Percentiles rank a stretch among this genome's conserved stretches.
phyloP scores from a whole-genome alignment of 1,284 basidiomycete genomes.

The Austroboletus novae-zelandiae region DNA sequence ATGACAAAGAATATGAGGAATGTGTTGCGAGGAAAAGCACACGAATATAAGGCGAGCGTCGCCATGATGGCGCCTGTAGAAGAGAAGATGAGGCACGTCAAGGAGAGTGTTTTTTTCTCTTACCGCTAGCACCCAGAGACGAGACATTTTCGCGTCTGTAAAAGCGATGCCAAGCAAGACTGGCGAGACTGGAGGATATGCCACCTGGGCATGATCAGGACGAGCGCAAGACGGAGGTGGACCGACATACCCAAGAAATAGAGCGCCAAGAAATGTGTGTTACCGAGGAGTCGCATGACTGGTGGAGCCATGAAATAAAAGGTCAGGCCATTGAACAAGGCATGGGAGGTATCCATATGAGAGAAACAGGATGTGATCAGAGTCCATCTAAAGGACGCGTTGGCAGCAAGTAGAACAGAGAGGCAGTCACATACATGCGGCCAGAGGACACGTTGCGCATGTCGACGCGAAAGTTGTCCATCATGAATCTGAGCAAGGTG shows the following conservation, averaged over 20 bases:
- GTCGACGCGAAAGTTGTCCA: slow-evolving; percentile 64
- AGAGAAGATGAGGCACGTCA: background rate
- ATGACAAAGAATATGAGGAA: slow-evolving; percentile 83
- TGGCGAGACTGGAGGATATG: slow-evolving; percentile 57
- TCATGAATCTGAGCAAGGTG: slow-evolving; percentile 55
- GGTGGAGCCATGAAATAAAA: slow-evolving; percentile 79
- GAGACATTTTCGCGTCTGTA: slow-evolving; percentile 44
- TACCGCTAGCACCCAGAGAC: slow-evolving; percentile 76
- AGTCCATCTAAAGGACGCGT: slow-evolving; percentile 63
- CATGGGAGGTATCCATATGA: slow-evolving; percentile 62
- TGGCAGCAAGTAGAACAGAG: slow-evolving; percentile 2
- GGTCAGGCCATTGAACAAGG: slow-evolving; percentile 77
- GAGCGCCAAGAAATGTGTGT: slow-evolving; percentile 66
- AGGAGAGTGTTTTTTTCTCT: too few relatives aligned
- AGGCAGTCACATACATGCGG: slow-evolving; percentile 52
- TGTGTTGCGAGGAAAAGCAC: slow-evolving; percentile 62
- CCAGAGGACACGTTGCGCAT: slow-evolving; percentile 67
- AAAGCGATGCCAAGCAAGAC: slow-evolving; percentile 55
- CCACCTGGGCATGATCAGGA: slow-evolving; percentile 46
- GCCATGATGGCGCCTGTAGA: slow-evolving; percentile 70
- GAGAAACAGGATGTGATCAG: slow-evolving; percentile 75
- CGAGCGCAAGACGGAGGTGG: background rate
- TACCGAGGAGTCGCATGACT: slow-evolving; percentile 69
- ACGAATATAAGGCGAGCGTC: slow-evolving; percentile 70
- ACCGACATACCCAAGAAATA: slow-evolving; percentile 65